Evolutionary conservation across 108 stramenopile species (phyloP).

Genomic region (Chaetoceros muelleri): DNA sequence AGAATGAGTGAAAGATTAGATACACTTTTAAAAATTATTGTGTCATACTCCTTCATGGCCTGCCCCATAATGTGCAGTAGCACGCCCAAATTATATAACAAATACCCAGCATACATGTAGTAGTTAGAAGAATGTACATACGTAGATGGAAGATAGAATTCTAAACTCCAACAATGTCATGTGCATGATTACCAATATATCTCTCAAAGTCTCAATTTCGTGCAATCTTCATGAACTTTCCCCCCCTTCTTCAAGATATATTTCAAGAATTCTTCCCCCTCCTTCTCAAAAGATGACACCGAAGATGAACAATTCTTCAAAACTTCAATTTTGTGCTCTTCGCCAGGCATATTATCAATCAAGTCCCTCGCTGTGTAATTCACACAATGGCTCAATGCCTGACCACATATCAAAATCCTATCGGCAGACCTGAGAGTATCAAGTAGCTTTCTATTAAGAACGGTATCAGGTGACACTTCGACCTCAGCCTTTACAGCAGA

Average conservation of each 20-base stretch:
- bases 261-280: constrained; percentile 15
- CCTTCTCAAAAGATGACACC: constrained; percentile 81
- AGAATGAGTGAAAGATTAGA: no score
- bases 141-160: no score
- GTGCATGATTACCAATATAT: no score
- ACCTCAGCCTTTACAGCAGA: constrained; percentile 82
- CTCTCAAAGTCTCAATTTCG: no score
- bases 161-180: no score
- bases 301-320: constrained; percentile 74
- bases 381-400: constrained; percentile 93
- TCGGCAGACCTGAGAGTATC: constrained; percentile 29
- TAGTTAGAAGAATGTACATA: no score
- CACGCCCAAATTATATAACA: no score
- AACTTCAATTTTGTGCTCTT: constrained; percentile 38
- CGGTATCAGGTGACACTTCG: constrained; percentile 25
- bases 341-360: constrained; percentile 40
- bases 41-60: no score
- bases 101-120: no score
- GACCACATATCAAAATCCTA: constrained; percentile 75
- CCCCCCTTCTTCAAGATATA: constrained; percentile 11
- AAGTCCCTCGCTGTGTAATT: constrained; percentile 77
- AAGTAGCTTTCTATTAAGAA: constrained; percentile 18
- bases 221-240: constrained; percentile 15
- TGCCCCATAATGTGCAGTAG: no score
- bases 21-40: no score